phyloP scores from a whole-genome alignment of 441 rosid genomes.

The Aquilaria agallochum region DNA sequence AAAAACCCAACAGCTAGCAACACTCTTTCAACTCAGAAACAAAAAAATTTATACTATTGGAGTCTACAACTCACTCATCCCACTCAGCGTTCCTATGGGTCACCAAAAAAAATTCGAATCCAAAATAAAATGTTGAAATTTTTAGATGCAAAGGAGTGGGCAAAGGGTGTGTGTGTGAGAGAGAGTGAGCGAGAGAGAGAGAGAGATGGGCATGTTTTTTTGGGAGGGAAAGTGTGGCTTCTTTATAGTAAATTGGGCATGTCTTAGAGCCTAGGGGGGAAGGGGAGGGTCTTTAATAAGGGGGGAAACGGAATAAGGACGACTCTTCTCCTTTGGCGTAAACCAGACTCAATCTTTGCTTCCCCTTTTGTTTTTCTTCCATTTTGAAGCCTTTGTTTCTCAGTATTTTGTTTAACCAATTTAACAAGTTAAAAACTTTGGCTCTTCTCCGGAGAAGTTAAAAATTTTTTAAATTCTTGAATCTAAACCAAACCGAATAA shows the following conservation, averaged over 20 bases:
- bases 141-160: slow-evolving; percentile 1
- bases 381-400: slow-evolving; percentile 34
- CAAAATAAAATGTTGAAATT: not conserved
- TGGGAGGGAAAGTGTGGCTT: slow-evolving; percentile 31
- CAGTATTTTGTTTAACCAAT: slow-evolving; percentile 10
- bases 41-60: slow-evolving; percentile 6
- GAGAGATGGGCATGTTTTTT: slow-evolving; percentile 11
- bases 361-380: slow-evolving; percentile 2
- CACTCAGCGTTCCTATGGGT: slow-evolving; percentile 12
- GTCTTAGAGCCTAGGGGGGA: slow-evolving; percentile 13
- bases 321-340: slow-evolving; percentile 69
- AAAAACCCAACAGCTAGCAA: not conserved
- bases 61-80: slow-evolving; percentile 11
- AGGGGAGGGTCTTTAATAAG: slow-evolving; percentile 14
- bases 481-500: slow-evolving; percentile 24
- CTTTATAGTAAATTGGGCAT: slow-evolving; percentile 44
- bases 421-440: slow-evolving; percentile 10
- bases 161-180: not conserved
- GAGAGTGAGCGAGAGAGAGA: slow-evolving; percentile 11
- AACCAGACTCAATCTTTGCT: slow-evolving; percentile 69
- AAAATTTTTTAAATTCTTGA: not conserved
- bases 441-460: slow-evolving; percentile 17
- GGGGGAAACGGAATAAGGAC: slow-evolving; percentile 34
- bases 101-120: slow-evolving; percentile 6
- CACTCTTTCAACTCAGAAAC: not conserved